Base-by-base conservation (phyloP, 192 early-diverging fungal genomes). In the Allomyces macrogynus region DNA sequence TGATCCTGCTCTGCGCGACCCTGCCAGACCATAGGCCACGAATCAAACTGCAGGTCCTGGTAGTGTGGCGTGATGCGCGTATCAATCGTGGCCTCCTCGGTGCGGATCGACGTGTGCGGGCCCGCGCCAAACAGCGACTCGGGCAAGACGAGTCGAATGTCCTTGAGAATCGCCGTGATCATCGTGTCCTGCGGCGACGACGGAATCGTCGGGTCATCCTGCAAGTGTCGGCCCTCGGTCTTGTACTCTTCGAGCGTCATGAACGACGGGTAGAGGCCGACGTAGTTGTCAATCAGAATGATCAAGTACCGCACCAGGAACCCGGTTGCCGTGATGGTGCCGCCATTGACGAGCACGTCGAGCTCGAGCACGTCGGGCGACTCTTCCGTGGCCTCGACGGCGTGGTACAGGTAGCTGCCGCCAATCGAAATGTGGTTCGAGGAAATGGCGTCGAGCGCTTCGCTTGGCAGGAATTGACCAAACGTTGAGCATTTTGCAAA, bases 201-300 rank as follows among this genome's bases (percentile, higher is more conserved):
- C n/a, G 63, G 0, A 69, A 80, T 77, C 73, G 78, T 80, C 9
- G 81, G 67, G 42, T 75, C 75, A 4, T 75, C 76, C 62, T 84
- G 76, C 63, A 75, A 80, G 11, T 64, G 67, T 60, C 20, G 49
- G 4, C 49, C 49, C 12, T 57, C 20, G 49, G 49, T n/a, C 49
- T 57, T 57, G 68, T 84, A 87, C 64, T 87, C 86, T 5, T 86
- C 83, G 62, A 83, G 68, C 0, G 78, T 83, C 1, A 78, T 70
- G 71, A 84, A 83, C 63, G 84, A 75, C 10, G 76, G 63, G 64
- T 73, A 78, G 7, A 75, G 70, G 23, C 86, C 87, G 49, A 84
- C 72, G 67, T 89, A 90, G 61, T 90, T 90, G 43, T 83, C 81
- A 61, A 80, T 81, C 14, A 90, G 63, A 24, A 82, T 80, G 18